Base-by-base conservation (phyloP, 495 filamentous ascomycete species). In the Poronia punctata region DNA sequence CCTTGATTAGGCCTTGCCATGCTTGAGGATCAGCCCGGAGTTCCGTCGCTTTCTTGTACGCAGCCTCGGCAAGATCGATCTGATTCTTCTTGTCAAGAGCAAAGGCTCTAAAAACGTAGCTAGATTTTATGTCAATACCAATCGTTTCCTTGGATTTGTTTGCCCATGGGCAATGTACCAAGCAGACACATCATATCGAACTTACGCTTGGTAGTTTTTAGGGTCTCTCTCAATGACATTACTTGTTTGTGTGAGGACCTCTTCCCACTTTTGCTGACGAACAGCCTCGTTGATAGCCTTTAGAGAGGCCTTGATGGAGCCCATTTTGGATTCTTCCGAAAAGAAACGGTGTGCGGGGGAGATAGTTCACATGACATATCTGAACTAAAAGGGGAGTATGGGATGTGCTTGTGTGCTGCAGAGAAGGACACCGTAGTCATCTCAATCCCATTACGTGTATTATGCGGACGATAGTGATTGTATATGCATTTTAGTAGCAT, bases 1-100 rank as follows among this genome's bases (percentile, higher is more conserved):
- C 53, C 46, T 76, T 82, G 53, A 92, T 74, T n/a, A 97, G 66
- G 5, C 92, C 92, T 63, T 92, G 83, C 89, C 88, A 97, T 47
- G 84, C 83, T 40, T 86, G 76, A 27, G 72, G 64, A 36, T 78
- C 76, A 4, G 61, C 60, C 47, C 74, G 72, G 24, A 74, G 57
- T 5, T 49, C 43, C n/a, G 84, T 78, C 4, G 92, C 90, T 18
- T 77, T 62, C n/a, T 74, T 62, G 56, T 96, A 97, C 1, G 79
- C 76, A 22, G 66, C 68, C 47, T 88, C 88, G 2, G 88, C 78
- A 21, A 86, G 80, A 1, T 83, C 75, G 22, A 66, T 62, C 40
- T 78, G 74, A 41, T 77, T 75, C 48, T 83, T 76, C 54, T 86
- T 86, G 57, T 92, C 88, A 26, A 81, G 61, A 3, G 82, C 82